Conservation (phyloP, 2,329 filamentous ascomycete genomes). For the Fusarium illudens region DNA sequence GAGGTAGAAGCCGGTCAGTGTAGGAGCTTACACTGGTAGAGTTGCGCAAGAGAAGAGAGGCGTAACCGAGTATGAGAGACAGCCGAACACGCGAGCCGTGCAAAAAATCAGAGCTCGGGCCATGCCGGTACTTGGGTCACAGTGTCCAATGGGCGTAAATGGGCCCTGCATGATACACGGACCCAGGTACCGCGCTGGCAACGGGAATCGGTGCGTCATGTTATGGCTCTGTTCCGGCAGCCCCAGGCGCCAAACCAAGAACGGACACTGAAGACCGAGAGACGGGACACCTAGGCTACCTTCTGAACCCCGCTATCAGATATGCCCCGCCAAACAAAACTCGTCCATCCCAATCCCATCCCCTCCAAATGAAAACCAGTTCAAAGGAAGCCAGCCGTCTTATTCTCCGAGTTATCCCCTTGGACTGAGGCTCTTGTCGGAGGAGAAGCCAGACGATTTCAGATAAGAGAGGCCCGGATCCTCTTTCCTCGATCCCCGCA, state of each 20-base stretch:
- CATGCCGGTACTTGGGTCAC: constrained; percentile 34
- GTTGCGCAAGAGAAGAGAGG: background rate
- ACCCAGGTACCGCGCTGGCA: constrained; percentile 25
- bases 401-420: constrained; percentile 33
- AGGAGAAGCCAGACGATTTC: constrained; percentile 2
- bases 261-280: constrained; percentile 20
- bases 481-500: constrained; percentile 4
- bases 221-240: constrained; percentile 27
- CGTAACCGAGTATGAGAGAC: background rate
- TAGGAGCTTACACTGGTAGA: background rate
- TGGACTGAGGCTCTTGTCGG: constrained; percentile 1
- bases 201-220: constrained; percentile 30
- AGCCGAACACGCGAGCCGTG: background rate
- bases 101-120: constrained; percentile 36
- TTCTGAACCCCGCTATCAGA: constrained; percentile 37
- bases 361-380: constrained; percentile 15
- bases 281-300: background rate
- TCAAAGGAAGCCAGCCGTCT: constrained; percentile 6
- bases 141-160: constrained; percentile 16
- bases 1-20: background rate
- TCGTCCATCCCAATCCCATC: constrained; percentile 31
- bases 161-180: constrained; percentile 28
- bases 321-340: constrained; percentile 43
- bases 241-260: constrained; percentile 26
- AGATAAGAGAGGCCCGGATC: constrained; percentile 10